phyloP scores from a whole-genome alignment of 495 filamentous ascomycete genomes.

The Aspergillus baeticus region DNA sequence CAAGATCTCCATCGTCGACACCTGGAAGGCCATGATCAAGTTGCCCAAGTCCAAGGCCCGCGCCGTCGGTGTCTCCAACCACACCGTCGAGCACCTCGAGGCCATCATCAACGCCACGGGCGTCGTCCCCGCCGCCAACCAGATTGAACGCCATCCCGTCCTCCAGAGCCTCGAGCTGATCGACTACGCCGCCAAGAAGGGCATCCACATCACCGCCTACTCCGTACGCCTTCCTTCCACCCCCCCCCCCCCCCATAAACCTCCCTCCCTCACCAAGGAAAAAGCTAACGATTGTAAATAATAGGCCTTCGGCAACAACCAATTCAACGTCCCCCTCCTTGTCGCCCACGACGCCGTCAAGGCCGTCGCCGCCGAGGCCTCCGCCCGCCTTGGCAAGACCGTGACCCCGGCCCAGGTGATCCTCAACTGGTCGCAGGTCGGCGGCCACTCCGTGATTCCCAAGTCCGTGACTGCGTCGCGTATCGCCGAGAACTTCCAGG shows the following conservation, averaged over 20 bases:
- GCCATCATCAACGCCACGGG: constrained; percentile 49
- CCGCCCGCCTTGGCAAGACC: constrained; percentile 36
- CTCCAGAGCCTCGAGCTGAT: constrained; percentile 45
- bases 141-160: constrained; percentile 52
- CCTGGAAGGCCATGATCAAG: constrained; percentile 53
- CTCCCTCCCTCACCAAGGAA: neutral
- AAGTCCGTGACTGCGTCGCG: constrained; percentile 49
- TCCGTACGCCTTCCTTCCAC: too few species aligned
- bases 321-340: constrained; percentile 40
- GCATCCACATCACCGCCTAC: constrained; percentile 50
- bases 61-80: constrained; percentile 53
- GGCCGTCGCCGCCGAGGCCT: constrained; percentile 41
- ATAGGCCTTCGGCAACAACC: constrained; percentile 51
- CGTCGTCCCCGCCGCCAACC: constrained; percentile 48
- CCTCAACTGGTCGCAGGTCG: constrained; percentile 49
- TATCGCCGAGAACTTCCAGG: constrained; percentile 49
- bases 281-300: constrained; percentile 5
- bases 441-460: constrained; percentile 50
- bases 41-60: constrained; percentile 52
- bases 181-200: constrained; percentile 44
- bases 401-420: constrained; percentile 45
- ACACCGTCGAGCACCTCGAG: constrained; percentile 46
- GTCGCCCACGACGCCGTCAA: constrained; percentile 45
- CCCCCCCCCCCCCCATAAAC: neutral
- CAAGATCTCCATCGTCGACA: constrained; percentile 49